Evolutionary conservation across 192 early-diverging fungal genomes (phyloP), one percentile per base, ranked within the genome.

Genomic region (Mortierella alpina): DNA sequence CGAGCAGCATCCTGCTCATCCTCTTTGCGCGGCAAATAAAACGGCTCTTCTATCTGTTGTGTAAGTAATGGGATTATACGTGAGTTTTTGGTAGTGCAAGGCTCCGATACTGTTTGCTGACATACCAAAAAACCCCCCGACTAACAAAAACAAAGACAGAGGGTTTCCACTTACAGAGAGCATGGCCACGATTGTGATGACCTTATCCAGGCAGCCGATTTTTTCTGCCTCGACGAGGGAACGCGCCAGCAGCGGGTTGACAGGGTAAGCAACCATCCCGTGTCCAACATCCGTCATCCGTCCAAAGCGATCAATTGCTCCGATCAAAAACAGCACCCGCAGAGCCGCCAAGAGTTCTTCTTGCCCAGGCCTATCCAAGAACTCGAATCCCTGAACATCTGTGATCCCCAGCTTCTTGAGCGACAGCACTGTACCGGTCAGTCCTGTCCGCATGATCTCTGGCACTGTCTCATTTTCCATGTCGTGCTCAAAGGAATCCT

Each of bases 401-500:
- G 94, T 84, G 54, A 98, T 95, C 17, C 94, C 93, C 68, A 97
- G 89, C 20, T 92, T 93, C 76, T 99, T 99, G 22, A 99, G 89
- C 45, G 92, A 86, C 10, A 99, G 84, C 11, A 98, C 94, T 22
- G 95, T 96, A 42, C 94, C 92, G 20, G 96, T 84, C 53, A 99
- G 82, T 74, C 96, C 97, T 59, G 94, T 95, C n/a, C 97, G 86
- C 86, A 97, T 95, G 60, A 99, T 98, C 83, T 98, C 98, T 3
- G 98, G 98, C 44, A 98, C 92, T 40, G 92, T 96, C 73, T 94
- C 94, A 7, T 86, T 82, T 53, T 91, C 92, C 92, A 98, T 91
- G 41, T 80, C 77, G 63, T 94, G 92, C 48, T 95, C 90, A 68
- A 89, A 98, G 2, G 93, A 94, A 13, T 92, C 85, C 63, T 95